A percentile compares a stretch with the other conserved stretches of the same genome.
Evolutionary conservation across 2,329 filamentous ascomycete genomes (phyloP).

Genomic region (Dactylonectria macrodidyma): DNA sequence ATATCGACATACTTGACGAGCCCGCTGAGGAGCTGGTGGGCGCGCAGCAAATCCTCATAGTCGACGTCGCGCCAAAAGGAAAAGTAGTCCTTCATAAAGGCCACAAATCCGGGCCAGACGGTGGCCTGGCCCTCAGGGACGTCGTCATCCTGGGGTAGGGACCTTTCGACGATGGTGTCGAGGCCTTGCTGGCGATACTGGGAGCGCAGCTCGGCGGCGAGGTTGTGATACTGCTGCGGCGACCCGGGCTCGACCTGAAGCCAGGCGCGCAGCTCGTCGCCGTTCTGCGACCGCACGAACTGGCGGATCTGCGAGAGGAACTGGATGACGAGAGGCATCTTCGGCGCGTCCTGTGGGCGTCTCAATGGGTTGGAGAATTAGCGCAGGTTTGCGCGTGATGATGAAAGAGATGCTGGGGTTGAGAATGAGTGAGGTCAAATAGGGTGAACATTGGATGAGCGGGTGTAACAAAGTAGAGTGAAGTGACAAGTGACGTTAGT

Average conservation of each 20-base stretch:
- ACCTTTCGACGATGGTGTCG: slow-evolving; percentile 73
- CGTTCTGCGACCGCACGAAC: slow-evolving; percentile 73
- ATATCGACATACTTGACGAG: slow-evolving; percentile 78
- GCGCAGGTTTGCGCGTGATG: slow-evolving; percentile 12
- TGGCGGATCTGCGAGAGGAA: slow-evolving; percentile 77
- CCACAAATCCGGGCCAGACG: slow-evolving; percentile 82
- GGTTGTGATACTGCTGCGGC: slow-evolving; percentile 75
- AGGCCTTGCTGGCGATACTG: slow-evolving; percentile 69
- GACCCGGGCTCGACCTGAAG: slow-evolving; percentile 83
- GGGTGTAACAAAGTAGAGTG: slow-evolving; percentile 20
- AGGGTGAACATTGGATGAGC: slow-evolving; percentile 1
- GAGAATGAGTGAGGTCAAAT: slow-evolving; percentile 7
- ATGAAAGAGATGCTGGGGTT: neutral
- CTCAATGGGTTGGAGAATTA: neutral
- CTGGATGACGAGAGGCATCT: slow-evolving; percentile 75
- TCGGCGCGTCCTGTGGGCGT: slow-evolving; percentile 13
- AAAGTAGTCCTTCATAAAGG: slow-evolving; percentile 87
- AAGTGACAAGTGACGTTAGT: slow-evolving; percentile 13
- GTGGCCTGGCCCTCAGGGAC: slow-evolving; percentile 75
- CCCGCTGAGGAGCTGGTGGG: slow-evolving; percentile 81
- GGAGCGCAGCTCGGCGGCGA: slow-evolving; percentile 77
- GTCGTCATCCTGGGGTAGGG: slow-evolving; percentile 76
- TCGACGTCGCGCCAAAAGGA: slow-evolving; percentile 86
- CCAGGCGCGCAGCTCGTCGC: slow-evolving; percentile 76
- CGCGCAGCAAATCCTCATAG: slow-evolving; percentile 79